Percentiles rank a stretch among this genome's conserved stretches.
phyloP scores from a whole-genome alignment of 768 basidiomycete genomes.

The Macrolepiota dolichaula region DNA sequence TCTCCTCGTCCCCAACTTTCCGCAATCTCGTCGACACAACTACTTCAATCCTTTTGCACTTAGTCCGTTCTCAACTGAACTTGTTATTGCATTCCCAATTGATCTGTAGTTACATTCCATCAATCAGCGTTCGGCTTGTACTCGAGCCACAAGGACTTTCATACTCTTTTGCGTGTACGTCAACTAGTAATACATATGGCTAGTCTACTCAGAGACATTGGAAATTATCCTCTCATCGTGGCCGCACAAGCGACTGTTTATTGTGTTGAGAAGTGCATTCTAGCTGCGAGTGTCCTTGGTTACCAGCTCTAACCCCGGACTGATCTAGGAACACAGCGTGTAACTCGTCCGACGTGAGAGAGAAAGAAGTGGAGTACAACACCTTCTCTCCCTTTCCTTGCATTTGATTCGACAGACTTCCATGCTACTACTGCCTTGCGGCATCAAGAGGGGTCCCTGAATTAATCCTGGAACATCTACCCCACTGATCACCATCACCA shows the following conservation, averaged over 20 bases:
- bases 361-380: not conserved
- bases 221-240: not conserved
- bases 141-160: constrained; percentile 10
- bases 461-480: not conserved
- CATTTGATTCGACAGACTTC: constrained; percentile 9
- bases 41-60: not conserved
- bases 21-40: constrained; percentile 2
- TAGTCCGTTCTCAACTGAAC: not conserved
- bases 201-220: not conserved
- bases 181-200: constrained; percentile 11
- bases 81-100: constrained; percentile 4
- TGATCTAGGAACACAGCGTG: not conserved
- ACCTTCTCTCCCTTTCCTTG: not conserved
- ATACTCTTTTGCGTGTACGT: constrained; percentile 6
- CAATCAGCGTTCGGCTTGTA: constrained; percentile 8
- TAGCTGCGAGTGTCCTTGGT: not conserved
- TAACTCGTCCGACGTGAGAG: constrained; percentile 8
- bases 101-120: constrained; percentile 11
- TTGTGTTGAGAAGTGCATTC: not conserved
- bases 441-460: constrained; percentile 2
- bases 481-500: constrained; percentile 1
- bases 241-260: not conserved
- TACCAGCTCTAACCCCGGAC: constrained; percentile 8
- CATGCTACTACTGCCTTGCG: not conserved
- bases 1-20: not conserved